A percentile compares a stretch with the other conserved stretches of the same genome.
These are phyloP conservation scores for Leishmania guyanensis DNA, from an alignment of 208 protist genomes.

Conservation along the genomic window DNA sequence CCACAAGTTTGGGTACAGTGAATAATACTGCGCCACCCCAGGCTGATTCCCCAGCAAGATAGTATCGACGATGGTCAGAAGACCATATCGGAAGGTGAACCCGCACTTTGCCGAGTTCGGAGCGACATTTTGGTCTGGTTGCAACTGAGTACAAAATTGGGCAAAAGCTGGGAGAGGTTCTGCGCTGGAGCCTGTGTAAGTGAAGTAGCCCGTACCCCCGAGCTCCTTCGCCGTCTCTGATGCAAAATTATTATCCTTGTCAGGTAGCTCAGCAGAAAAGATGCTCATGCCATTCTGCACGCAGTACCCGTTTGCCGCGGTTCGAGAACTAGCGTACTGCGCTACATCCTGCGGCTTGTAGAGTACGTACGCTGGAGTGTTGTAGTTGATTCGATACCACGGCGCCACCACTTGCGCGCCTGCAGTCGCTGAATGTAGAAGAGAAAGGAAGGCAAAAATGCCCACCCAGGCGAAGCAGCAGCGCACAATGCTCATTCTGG, in stretches of 20 bases:
- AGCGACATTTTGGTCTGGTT: not conserved
- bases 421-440: not conserved
- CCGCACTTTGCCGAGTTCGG: not conserved
- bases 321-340: not conserved
- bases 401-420: not conserved
- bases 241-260: conserved; percentile 3
- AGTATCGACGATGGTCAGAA: not conserved
- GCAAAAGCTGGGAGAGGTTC: not conserved
- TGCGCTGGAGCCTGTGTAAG: conserved; percentile 8
- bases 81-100: conserved; percentile 13
- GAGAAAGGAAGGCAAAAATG: not conserved
- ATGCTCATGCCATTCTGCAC: conserved; percentile 21
- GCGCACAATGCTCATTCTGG: not conserved
- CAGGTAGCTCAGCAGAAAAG: conserved; percentile 3
- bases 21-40: not conserved
- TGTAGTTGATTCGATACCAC: conserved; percentile 10
- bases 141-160: not conserved
- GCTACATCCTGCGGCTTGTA: conserved; percentile 8
- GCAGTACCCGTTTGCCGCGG: conserved; percentile 16
- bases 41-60: not conserved
- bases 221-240: conserved; percentile 1
- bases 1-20: not conserved
- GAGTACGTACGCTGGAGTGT: conserved; percentile 15
- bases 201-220: conserved; percentile 3
- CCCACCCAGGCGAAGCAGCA: not conserved